Conservation (phyloP, 1,139 yeast species). For the Debaryomyces robertsiae region DNA sequence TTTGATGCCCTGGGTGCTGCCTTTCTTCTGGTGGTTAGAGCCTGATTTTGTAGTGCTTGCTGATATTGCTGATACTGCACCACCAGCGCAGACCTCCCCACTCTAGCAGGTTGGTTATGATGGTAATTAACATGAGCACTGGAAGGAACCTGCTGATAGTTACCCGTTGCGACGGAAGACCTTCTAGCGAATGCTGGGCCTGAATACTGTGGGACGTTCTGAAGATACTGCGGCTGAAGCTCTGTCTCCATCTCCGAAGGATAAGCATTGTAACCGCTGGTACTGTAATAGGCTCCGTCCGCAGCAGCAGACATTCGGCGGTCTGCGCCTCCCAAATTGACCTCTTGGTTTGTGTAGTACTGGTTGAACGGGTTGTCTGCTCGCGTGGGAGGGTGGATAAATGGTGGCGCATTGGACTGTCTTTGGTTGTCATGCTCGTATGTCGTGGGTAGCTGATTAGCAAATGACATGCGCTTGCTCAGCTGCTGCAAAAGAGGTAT, state of each 20-base stretch:
- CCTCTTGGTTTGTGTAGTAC: conserved; percentile 46
- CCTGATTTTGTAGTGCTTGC: conserved; percentile 32
- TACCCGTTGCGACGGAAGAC: conserved; percentile 41
- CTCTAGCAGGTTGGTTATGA: conserved; percentile 13
- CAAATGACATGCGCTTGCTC: conserved; percentile 41
- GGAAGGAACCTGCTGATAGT: conserved; percentile 19
- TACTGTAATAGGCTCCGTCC: conserved; percentile 27
- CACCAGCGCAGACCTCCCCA: conserved; percentile 39
- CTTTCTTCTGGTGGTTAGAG: conserved; percentile 23
- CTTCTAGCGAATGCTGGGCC: conserved; percentile 29
- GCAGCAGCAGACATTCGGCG: conserved; percentile 50
- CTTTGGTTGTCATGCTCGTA: conserved; percentile 43
- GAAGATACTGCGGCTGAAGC: conserved; percentile 10
- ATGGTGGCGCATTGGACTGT: conserved; percentile 29
- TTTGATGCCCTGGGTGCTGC: conserved; percentile 44
- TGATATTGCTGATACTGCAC: conserved; percentile 44
- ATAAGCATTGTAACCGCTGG: conserved; percentile 8
- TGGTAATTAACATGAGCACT: conserved; percentile 13
- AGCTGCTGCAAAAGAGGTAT: conserved; percentile 33
- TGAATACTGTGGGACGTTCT: conserved; percentile 3
- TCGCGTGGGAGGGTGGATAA: conserved; percentile 48
- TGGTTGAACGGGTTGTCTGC: conserved; percentile 53
- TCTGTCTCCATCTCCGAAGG: conserved; percentile 6
- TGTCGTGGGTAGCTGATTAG: conserved; percentile 54
- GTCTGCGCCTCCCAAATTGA: conserved; percentile 32